Base-by-base conservation (phyloP, 805 yeast species). In the Candida arabinofermentans region DNA sequence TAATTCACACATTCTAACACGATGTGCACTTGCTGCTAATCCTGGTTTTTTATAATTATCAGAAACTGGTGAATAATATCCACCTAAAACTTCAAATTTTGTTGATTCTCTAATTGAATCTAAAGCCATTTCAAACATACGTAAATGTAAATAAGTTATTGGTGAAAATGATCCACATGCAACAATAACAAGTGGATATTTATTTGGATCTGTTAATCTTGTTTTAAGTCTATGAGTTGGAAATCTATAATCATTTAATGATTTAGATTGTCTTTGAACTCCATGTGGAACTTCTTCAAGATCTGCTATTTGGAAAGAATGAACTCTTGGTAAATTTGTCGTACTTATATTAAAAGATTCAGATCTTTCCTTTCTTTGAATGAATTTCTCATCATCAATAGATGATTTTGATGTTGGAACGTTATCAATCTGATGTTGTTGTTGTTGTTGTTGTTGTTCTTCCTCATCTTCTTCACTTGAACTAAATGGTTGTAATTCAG, bases 71-170 rank as follows among this genome's bases (percentile, higher is more conserved):
- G 96, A 85, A 65, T 87, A 93, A 67, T 81, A 93, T 2, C 99
- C 99, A 23, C 97, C 99, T 51, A 93, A 77, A 26, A 93, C 96
- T 66, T 93, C 99, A 57, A 89, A 93, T 49, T 91, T 68, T 2
- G 98, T 93, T 50, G 83, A 89, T 63, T 93, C 99, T 35, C 86
- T 70, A 37, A 93, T 85, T 8, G 95, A 80, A 62, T 93, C 99
- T 55, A 93, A 68, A 0, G 99, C 99, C 99, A 93, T 93, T 66
- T 93, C 99, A 62, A 93, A 93, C 98, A 93, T 93, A 43, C 99
- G 75, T 57, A 93, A 69, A 65, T 93, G 99, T 42, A 93, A 70
- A 64, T 93, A 93, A 0, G 99, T 93, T 41, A 93, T 82, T 26
- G 99, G 99, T 2, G 96, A 86, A 58, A 91, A 93, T 2, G 96